Percentiles rank a stretch among this genome's conserved stretches.
These are phyloP conservation scores for Medicago truncatula DNA, from an alignment of 306 rosid species.

Conservation along the genomic window DNA sequence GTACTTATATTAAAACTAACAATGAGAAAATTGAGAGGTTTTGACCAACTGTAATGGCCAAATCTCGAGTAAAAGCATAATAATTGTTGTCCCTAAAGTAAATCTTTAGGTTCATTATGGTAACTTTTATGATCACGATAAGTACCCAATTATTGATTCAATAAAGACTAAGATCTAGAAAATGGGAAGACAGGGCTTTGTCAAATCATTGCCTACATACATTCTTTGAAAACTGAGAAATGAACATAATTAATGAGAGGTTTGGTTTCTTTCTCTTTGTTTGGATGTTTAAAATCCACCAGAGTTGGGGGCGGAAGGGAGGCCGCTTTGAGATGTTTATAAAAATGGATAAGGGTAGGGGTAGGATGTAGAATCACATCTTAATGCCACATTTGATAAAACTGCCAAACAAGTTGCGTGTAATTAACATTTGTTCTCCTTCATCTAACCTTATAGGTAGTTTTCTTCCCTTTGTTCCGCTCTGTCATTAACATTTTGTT, in stretches of 20 bases:
- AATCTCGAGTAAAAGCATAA: too few relatives aligned
- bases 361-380: background rate
- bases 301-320: background rate
- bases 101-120: slow-evolving; percentile 4
- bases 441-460: background rate
- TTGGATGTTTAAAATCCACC: background rate
- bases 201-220: slow-evolving; percentile 9
- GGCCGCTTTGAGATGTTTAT: background rate
- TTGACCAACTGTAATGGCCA: too few relatives aligned
- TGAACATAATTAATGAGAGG: background rate
- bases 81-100: too few relatives aligned
- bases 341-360: background rate
- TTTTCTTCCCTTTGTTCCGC: background rate
- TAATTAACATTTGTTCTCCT: background rate
- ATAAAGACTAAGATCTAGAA: background rate
- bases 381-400: background rate
- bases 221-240: background rate
- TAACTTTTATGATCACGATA: background rate
- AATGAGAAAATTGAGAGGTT: too few relatives aligned
- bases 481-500: background rate
- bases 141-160: slow-evolving; percentile 5
- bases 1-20: too few relatives aligned
- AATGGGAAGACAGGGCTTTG: background rate
- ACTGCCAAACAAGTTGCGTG: background rate
- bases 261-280: background rate